Evolutionary conservation across 495 filamentous ascomycete genomes (phyloP).

Genomic region (Cetradonia linearis): DNA sequence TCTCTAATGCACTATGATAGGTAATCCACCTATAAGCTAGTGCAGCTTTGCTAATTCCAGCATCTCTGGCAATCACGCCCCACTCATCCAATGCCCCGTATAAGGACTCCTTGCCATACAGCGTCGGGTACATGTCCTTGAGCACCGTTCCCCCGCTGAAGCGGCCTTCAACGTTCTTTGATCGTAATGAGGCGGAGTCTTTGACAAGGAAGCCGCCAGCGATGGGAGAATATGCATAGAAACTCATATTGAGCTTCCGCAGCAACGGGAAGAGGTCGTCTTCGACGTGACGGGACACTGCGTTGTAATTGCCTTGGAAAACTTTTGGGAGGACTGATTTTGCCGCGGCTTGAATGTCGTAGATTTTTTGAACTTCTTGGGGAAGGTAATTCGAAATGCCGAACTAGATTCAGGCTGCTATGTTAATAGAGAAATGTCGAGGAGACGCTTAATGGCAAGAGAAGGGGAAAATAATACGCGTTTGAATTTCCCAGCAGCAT

Average conservation of each 20-base stretch:
- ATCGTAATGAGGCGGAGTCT: neutral
- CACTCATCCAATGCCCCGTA: neutral
- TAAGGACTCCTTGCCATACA: neutral
- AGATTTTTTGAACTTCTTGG: neutral
- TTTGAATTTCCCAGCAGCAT: neutral
- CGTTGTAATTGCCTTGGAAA: neutral
- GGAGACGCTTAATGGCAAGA: too few relatives aligned
- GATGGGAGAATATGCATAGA: neutral
- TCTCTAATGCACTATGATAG: neutral
- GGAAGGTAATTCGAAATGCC: neutral
- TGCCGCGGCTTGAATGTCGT: neutral
- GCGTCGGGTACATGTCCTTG: neutral
- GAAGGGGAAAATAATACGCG: too few relatives aligned
- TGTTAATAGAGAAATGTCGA: too few relatives aligned
- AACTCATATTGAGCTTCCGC: neutral
- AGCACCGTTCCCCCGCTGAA: too few relatives aligned
- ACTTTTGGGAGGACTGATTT: neutral
- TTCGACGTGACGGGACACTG: neutral
- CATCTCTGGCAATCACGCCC: neutral
- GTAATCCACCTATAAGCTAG: neutral
- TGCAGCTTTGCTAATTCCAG: neutral
- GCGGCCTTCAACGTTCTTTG: neutral
- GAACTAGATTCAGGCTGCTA: neutral
- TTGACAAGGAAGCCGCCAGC: neutral
- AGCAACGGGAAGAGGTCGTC: neutral